A percentile compares a stretch with the other conserved stretches of the same genome.
Evolutionary conservation across 2,329 filamentous ascomycete genomes (phyloP).

Genomic region (Monosporascus sp.): DNA sequence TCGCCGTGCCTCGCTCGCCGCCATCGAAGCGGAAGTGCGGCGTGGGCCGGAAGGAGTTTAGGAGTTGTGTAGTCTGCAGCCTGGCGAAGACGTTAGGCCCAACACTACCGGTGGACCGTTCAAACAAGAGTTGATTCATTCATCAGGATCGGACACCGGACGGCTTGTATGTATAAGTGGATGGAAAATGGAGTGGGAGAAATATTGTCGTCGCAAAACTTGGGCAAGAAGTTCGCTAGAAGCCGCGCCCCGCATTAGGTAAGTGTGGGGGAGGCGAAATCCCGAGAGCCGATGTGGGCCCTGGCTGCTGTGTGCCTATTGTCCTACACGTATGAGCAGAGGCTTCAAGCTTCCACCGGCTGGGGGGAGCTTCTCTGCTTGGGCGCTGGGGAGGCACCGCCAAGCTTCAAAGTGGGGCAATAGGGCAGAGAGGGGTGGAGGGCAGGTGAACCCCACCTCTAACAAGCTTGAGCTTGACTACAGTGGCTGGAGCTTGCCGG

Average conservation of each 20-base stretch:
- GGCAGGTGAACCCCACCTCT: too few relatives aligned
- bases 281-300: neutral
- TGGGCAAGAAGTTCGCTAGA: neutral
- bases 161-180: constrained; percentile 2
- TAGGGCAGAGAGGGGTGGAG: too few relatives aligned
- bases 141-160: constrained; percentile 12
- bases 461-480: too few relatives aligned
- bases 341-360: too few relatives aligned
- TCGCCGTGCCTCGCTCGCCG: constrained; percentile 35
- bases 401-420: too few relatives aligned
- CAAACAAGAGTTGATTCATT: constrained; percentile 71
- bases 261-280: neutral
- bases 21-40: constrained; percentile 68
- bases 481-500: too few relatives aligned
- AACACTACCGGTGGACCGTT: constrained; percentile 67
- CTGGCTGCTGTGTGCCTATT: neutral
- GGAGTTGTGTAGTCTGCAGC: constrained; percentile 58
- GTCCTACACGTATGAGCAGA: too few relatives aligned
- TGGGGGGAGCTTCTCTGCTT: too few relatives aligned
- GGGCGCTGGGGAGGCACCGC: too few relatives aligned
- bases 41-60: constrained; percentile 64
- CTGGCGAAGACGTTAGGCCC: constrained; percentile 59
- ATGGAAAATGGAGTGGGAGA: neutral
- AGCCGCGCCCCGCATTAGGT: neutral
- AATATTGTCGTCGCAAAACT: neutral